Evolutionary conservation across 1,139 yeast genomes (phyloP).

Genomic region (Kurtzmaniella quercitrusa): DNA sequence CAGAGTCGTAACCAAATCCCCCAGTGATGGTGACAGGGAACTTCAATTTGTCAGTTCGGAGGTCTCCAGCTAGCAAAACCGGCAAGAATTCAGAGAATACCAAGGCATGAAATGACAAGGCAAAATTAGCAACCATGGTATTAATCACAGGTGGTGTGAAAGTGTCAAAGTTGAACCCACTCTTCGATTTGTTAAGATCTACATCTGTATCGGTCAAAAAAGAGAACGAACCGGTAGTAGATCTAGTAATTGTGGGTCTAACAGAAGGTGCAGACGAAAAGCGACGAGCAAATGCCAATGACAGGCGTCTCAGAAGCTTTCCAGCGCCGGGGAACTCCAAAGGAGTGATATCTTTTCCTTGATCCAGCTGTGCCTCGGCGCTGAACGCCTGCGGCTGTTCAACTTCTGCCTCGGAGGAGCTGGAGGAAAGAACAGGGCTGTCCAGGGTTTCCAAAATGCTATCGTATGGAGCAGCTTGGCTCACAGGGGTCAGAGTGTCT

Average conservation of each 20-base stretch:
- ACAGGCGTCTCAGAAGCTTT: slow-evolving; percentile 31
- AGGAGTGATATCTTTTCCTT: not conserved
- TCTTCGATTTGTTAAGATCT: slow-evolving; percentile 1
- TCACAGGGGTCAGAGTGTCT: not conserved
- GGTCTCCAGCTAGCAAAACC: slow-evolving; percentile 50
- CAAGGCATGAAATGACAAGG: slow-evolving; percentile 46
- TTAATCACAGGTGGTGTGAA: slow-evolving; percentile 38
- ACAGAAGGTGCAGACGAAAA: slow-evolving; percentile 27
- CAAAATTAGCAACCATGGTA: slow-evolving; percentile 39
- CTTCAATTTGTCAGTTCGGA: slow-evolving; percentile 26
- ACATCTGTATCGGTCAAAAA: slow-evolving; percentile 4
- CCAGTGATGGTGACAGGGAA: slow-evolving; percentile 34
- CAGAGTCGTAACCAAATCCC: slow-evolving; percentile 33
- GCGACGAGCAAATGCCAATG: slow-evolving; percentile 36
- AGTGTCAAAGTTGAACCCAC: slow-evolving; percentile 8
- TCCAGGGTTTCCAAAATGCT: not conserved
- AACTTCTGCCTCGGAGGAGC: not conserved
- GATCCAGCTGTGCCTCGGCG: not conserved
- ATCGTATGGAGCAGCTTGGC: not conserved
- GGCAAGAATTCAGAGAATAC: slow-evolving; percentile 58
- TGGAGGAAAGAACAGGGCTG: not conserved
- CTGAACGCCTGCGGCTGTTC: not conserved
- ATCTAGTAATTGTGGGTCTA: slow-evolving; percentile 11
- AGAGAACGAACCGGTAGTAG: slow-evolving; percentile 11
- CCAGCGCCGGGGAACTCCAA: slow-evolving; percentile 11